Evolutionary conservation across 495 filamentous ascomycete genomes (phyloP).

Genomic region (Terfezia boudieri): DNA sequence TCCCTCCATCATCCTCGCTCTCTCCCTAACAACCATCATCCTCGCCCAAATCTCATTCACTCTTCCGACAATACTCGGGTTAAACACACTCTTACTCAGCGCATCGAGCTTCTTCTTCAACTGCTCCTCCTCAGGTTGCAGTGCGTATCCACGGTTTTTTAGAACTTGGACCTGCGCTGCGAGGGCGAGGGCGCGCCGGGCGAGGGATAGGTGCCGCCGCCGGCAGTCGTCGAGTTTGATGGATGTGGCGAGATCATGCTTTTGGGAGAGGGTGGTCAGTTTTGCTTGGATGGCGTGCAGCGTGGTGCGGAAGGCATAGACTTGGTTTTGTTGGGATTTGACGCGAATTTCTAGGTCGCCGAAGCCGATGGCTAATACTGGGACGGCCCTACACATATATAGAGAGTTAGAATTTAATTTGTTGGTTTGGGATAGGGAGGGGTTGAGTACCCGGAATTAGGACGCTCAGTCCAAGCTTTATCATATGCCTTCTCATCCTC

Average conservation of each 20-base stretch:
- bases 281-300: conserved; percentile 79
- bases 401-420: neutral
- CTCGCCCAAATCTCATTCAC: conserved; percentile 94
- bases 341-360: conserved; percentile 52
- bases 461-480: conserved; percentile 67
- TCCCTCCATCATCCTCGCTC: conserved; percentile 51
- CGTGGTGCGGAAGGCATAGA: conserved; percentile 49
- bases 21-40: conserved; percentile 63
- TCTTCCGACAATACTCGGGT: conserved; percentile 61
- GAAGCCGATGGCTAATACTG: conserved; percentile 38
- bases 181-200: conserved; percentile 58
- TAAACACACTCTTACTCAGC: conserved; percentile 53
- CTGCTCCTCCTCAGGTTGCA: conserved; percentile 78
- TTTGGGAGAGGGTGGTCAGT: conserved; percentile 52
- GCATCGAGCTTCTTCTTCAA: conserved; percentile 59
- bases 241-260: conserved; percentile 61
- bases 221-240: conserved; percentile 59
- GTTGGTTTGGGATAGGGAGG: neutral
- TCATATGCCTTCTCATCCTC: conserved; percentile 84
- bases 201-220: conserved; percentile 56
- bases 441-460: conserved; percentile 52
- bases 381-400: conserved; percentile 11
- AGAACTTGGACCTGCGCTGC: conserved; percentile 83
- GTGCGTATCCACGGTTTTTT: conserved; percentile 74
- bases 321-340: conserved; percentile 47